phyloP scores from a whole-genome alignment of 192 early-diverging fungal species.

The Polychytrium aggregatum region DNA sequence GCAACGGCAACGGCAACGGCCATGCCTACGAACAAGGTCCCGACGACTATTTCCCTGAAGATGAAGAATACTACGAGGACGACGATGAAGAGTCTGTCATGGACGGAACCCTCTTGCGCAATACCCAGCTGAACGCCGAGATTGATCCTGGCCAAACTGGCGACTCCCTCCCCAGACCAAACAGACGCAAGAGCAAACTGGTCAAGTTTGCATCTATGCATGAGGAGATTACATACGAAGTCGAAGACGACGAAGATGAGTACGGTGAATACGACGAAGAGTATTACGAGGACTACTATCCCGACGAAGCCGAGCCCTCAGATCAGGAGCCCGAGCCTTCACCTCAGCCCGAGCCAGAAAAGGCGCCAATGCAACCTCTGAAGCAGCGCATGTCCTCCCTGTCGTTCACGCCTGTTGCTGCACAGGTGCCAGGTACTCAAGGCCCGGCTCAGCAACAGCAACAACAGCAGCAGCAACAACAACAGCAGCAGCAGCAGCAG shows the following conservation, averaged over 20 bases:
- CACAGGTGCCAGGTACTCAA: neutral
- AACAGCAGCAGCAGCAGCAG: neutral
- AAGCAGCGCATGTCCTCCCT: neutral
- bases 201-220: too few species aligned
- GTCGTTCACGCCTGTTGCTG: neutral
- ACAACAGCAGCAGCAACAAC: constrained; percentile 3
- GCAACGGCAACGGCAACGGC: neutral
- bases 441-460: neutral
- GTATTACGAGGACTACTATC: neutral
- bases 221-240: too few species aligned
- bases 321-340: neutral
- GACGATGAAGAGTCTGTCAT: neutral
- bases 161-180: too few species aligned
- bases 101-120: constrained; percentile 1
- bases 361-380: too few species aligned
- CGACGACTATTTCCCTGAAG: too few species aligned
- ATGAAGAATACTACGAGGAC: neutral
- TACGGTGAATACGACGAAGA: neutral
- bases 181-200: too few species aligned
- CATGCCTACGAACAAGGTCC: too few species aligned
- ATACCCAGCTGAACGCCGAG: constrained; percentile 1
- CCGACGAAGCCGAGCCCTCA: neutral
- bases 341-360: too few species aligned
- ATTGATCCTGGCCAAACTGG: neutral
- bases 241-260: neutral